phyloP scores from a whole-genome alignment of 23 red algal genomes.

The Gracilaria gracilis region DNA sequence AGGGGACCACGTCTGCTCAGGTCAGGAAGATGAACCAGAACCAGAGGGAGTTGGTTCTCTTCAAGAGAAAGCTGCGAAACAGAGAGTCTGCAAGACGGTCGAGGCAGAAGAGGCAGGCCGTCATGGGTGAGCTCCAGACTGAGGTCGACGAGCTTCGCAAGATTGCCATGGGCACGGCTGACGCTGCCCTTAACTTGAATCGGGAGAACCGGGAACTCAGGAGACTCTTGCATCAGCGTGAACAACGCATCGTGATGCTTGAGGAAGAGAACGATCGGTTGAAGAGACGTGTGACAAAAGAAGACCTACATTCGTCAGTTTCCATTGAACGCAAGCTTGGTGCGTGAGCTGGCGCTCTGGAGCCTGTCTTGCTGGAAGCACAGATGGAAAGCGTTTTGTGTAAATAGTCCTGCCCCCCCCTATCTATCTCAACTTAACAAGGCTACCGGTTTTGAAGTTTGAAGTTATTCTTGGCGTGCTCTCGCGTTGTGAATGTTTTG shows the following conservation, averaged over 20 bases:
- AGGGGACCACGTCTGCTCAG: slow-evolving; percentile 73
- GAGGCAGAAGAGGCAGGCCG: slow-evolving; percentile 53
- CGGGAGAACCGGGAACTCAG: slow-evolving; percentile 46
- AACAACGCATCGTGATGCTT: background rate
- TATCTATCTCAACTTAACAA: background rate
- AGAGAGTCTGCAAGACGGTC: slow-evolving; percentile 64
- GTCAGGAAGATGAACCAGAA: slow-evolving; percentile 72
- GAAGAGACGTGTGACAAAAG: background rate
- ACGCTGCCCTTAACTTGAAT: slow-evolving; percentile 1
- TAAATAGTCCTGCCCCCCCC: background rate
- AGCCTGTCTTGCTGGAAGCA: background rate
- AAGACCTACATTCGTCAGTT: background rate
- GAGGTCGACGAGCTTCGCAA: slow-evolving; percentile 61
- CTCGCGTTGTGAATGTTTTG: background rate
- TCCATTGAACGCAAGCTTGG: slow-evolving; percentile 31
- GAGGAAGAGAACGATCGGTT: slow-evolving; percentile 1
- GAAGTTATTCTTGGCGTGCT: background rate
- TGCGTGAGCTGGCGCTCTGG: background rate
- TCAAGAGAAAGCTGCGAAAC: slow-evolving; percentile 87
- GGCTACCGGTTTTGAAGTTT: background rate
- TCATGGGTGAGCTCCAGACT: slow-evolving; percentile 37
- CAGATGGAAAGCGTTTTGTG: background rate
- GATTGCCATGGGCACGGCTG: background rate
- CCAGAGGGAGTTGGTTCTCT: slow-evolving; percentile 72
- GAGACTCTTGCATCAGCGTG: background rate